phyloP scores from a whole-genome alignment of 305 asterid genomes.

The Plantago rigida region DNA sequence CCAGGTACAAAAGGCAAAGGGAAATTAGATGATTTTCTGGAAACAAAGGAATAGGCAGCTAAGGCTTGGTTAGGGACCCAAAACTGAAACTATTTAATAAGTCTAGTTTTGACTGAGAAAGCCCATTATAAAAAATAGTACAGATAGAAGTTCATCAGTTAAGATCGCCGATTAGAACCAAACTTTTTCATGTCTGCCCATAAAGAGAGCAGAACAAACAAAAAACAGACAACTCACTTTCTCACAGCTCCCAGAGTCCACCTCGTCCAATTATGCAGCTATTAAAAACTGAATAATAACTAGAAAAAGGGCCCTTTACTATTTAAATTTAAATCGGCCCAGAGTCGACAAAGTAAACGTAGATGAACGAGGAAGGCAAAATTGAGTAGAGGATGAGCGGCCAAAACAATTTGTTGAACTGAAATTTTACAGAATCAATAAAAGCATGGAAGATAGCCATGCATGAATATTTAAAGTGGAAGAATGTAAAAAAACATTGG shows the following conservation, averaged over 20 bases:
- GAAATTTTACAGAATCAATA: slow-evolving; percentile 18
- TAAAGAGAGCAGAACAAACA: not conserved
- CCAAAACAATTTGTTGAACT: not conserved
- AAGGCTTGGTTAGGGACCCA: not conserved
- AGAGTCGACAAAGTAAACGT: too few relatives aligned
- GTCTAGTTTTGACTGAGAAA: too few relatives aligned
- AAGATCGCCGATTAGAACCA: too few relatives aligned
- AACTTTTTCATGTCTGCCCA: not conserved
- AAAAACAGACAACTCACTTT: too few relatives aligned
- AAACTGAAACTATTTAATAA: not conserved
- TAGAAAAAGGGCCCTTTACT: not conserved
- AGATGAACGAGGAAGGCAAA: slow-evolving; percentile 1
- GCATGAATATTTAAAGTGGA: slow-evolving; percentile 1
- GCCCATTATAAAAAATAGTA: too few relatives aligned
- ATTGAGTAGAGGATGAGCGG: not conserved
- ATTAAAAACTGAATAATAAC: not conserved
- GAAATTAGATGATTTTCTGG: too few relatives aligned
- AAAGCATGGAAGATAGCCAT: slow-evolving; percentile 4
- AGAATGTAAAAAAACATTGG: slow-evolving; percentile 9
- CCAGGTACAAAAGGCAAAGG: not conserved
- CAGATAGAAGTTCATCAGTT: too few relatives aligned
- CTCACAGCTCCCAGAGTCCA: not conserved
- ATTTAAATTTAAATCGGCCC: not conserved
- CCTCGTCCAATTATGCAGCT: not conserved
- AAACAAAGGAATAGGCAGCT: not conserved